Conservation (phyloP, 306 rosid genomes). For the Aeschynomene evenia region DNA sequence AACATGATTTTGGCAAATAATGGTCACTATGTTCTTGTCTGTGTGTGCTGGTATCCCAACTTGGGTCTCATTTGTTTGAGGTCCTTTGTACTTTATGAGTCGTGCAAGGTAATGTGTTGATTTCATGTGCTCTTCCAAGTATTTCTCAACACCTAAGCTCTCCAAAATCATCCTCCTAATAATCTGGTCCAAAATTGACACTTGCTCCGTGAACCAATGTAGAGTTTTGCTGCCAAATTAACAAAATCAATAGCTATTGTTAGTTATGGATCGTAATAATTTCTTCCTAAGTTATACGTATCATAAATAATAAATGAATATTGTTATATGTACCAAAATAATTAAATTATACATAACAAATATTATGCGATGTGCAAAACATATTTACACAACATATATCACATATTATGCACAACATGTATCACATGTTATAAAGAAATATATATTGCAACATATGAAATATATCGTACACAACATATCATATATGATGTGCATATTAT, state of each 20-base stretch:
- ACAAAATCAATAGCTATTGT: not conserved
- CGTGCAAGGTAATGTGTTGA: constrained; percentile 56
- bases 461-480: no score
- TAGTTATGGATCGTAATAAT: no score
- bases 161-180: constrained; percentile 59
- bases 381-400: no score
- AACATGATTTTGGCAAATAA: constrained; percentile 53
- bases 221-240: constrained; percentile 40
- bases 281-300: no score
- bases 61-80: constrained; percentile 43
- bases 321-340: no score
- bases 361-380: no score
- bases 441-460: no score
- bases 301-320: no score
- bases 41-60: constrained; percentile 52
- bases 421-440: no score
- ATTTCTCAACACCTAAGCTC: constrained; percentile 64
- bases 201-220: constrained; percentile 37
- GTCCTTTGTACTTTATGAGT: constrained; percentile 53
- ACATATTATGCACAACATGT: no score
- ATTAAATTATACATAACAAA: no score
- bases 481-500: no score
- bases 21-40: constrained; percentile 57
- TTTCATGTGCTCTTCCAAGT: constrained; percentile 56
- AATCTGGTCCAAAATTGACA: constrained; percentile 46